These are phyloP conservation scores for Populus euphratica DNA, from an alignment of 345 rosid genomes.

Conservation along the genomic window DNA sequence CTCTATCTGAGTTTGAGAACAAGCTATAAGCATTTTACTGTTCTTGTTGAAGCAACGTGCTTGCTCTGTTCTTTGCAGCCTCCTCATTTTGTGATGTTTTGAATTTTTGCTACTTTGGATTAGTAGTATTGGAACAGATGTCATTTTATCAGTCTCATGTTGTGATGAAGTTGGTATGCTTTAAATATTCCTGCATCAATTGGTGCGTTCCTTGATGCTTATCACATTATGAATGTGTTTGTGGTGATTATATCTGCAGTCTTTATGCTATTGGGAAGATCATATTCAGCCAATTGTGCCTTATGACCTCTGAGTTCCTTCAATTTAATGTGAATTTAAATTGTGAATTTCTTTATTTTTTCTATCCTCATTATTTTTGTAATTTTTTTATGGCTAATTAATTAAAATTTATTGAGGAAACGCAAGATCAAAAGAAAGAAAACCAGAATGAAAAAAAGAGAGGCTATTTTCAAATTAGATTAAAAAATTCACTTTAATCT, in stretches of 20 bases:
- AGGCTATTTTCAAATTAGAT: too few relatives aligned
- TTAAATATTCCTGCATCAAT: too few relatives aligned
- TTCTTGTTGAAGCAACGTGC: not conserved
- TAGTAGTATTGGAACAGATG: not conserved
- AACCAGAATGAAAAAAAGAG: too few relatives aligned
- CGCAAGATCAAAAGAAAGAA: too few relatives aligned
- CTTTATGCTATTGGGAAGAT: not conserved
- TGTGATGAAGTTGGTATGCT: not conserved
- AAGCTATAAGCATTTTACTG: slow-evolving; percentile 38
- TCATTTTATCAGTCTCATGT: not conserved
- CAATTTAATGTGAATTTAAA: too few relatives aligned
- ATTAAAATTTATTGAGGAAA: too few relatives aligned
- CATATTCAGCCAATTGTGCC: too few relatives aligned
- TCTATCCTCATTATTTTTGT: too few relatives aligned
- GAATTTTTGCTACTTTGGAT: not conserved
- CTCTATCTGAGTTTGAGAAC: slow-evolving; percentile 68
- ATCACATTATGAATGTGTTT: not conserved
- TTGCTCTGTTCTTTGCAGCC: not conserved
- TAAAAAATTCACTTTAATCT: too few relatives aligned
- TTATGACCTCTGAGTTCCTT: too few relatives aligned
- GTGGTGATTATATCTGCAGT: not conserved
- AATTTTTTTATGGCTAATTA: too few relatives aligned
- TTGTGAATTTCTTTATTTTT: too few relatives aligned
- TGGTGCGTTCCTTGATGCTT: not conserved
- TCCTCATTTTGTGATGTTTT: not conserved